A percentile compares a stretch with the other conserved stretches of the same genome.
Evolutionary conservation across 140 eudicot species (phyloP).

Genomic region (Stevia rebaudiana): DNA sequence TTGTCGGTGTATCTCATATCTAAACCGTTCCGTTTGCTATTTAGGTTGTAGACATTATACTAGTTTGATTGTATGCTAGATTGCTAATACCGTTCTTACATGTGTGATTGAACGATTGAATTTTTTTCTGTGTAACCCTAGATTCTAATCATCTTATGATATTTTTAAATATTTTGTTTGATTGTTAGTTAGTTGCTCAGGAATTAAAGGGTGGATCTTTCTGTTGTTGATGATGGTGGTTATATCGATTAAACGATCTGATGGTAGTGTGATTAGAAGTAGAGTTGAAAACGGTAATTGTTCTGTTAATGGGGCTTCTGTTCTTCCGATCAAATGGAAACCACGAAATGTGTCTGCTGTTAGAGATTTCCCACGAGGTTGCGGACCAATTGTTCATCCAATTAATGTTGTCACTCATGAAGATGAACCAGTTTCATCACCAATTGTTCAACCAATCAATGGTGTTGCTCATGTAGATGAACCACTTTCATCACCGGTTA

Average conservation of each 20-base stretch:
- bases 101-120: background rate
- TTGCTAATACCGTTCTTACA: background rate
- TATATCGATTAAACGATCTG: conserved; percentile 24
- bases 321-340: conserved; percentile 43
- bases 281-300: conserved; percentile 36
- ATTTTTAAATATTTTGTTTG: background rate
- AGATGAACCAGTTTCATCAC: background rate
- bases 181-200: background rate
- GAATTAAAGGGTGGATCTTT: conserved; percentile 7
- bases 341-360: conserved; percentile 52
- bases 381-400: conserved; percentile 43
- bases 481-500: background rate
- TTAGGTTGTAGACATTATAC: background rate
- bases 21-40: background rate
- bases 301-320: conserved; percentile 16
- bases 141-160: background rate
- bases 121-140: conserved; percentile 4
- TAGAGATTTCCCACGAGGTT: conserved; percentile 72
- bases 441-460: background rate
- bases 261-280: conserved; percentile 31
- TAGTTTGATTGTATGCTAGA: background rate
- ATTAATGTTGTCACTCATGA: conserved; percentile 12
- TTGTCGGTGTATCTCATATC: background rate
- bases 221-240: conserved; percentile 31
- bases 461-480: background rate